phyloP scores from a whole-genome alignment of 768 basidiomycete species.

The Macrolepiota albuminosa region DNA sequence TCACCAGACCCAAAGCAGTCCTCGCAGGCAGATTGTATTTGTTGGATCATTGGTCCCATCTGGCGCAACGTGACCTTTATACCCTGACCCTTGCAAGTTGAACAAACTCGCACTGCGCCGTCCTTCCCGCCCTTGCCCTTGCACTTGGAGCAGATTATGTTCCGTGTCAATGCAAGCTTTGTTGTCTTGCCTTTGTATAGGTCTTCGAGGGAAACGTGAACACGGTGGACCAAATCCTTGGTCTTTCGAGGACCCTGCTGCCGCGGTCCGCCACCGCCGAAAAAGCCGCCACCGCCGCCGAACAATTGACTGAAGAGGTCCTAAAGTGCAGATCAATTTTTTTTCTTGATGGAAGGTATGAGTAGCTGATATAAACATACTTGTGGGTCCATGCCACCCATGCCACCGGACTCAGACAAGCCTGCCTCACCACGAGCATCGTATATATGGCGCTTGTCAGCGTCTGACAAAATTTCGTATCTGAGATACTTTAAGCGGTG shows the following conservation, averaged over 20 bases:
- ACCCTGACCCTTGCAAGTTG: constrained; percentile 81
- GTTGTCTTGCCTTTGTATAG: constrained; percentile 99
- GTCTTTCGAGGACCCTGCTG: constrained; percentile 82
- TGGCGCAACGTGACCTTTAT: constrained; percentile 89
- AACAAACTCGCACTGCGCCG: constrained; percentile 82
- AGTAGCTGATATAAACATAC: constrained; percentile 30
- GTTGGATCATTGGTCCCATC: constrained; percentile 99
- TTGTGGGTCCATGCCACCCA: constrained; percentile 97
- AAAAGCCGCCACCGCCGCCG: constrained; percentile 71
- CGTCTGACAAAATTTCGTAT: constrained; percentile 90
- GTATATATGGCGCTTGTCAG: constrained; percentile 76
- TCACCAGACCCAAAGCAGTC: constrained; percentile 95
- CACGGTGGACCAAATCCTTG: constrained; percentile 97
- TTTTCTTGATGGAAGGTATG: neutral
- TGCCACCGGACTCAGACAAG: constrained; percentile 77
- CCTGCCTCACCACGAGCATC: constrained; percentile 94
- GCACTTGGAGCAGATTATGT: constrained; percentile 90
- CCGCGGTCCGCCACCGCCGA: constrained; percentile 60
- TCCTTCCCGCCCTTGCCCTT: constrained; percentile 97
- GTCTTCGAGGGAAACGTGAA: constrained; percentile 95
- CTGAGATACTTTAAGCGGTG: constrained; percentile 32
- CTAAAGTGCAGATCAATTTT: constrained; percentile 27
- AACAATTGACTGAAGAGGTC: constrained; percentile 98
- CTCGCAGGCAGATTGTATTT: constrained; percentile 92
- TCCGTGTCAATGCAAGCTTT: constrained; percentile 94